phyloP scores from a whole-genome alignment of 805 yeast genomes.

The Metschnikowia continentalis region DNA sequence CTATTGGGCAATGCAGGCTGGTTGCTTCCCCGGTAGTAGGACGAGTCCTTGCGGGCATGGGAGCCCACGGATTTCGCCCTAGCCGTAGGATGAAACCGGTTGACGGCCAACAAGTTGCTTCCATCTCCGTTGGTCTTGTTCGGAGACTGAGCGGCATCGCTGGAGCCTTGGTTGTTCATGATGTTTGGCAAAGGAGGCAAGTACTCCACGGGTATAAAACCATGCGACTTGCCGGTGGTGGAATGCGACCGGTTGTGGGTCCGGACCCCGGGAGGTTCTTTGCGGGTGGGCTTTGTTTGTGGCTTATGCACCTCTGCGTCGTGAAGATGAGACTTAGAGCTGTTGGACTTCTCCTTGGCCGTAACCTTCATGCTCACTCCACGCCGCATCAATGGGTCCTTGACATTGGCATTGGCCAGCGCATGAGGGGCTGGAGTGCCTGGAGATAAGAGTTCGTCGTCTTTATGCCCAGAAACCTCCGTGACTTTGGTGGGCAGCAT shows the following conservation, averaged over 20 bases:
- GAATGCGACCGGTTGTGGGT: conserved; percentile 24
- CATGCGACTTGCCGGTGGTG: conserved; percentile 28
- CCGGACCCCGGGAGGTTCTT: conserved; percentile 2
- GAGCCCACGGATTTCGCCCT: conserved; percentile 83
- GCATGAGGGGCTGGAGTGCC: neutral
- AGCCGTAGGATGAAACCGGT: conserved; percentile 67
- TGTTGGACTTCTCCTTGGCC: conserved; percentile 44
- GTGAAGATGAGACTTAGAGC: conserved; percentile 17
- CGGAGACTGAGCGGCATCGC: conserved; percentile 10
- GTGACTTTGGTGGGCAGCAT: conserved; percentile 3
- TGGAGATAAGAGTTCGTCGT: neutral
- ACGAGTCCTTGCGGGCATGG: conserved; percentile 64
- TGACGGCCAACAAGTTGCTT: conserved; percentile 2
- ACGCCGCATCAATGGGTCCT: conserved; percentile 49
- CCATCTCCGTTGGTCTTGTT: neutral
- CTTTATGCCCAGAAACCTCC: neutral
- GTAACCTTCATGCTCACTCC: conserved; percentile 62
- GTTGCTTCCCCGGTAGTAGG: conserved; percentile 17
- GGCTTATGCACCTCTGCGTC: conserved; percentile 7
- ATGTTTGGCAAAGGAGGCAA: conserved; percentile 44
- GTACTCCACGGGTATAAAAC: conserved; percentile 40
- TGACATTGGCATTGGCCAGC: neutral
- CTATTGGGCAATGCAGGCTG: conserved; percentile 46
- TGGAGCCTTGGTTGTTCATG: conserved; percentile 24
- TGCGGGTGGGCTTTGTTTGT: conserved; percentile 1